Base-by-base conservation (phyloP, 352 stramenopile genomes). In the Pythium monospermum region DNA sequence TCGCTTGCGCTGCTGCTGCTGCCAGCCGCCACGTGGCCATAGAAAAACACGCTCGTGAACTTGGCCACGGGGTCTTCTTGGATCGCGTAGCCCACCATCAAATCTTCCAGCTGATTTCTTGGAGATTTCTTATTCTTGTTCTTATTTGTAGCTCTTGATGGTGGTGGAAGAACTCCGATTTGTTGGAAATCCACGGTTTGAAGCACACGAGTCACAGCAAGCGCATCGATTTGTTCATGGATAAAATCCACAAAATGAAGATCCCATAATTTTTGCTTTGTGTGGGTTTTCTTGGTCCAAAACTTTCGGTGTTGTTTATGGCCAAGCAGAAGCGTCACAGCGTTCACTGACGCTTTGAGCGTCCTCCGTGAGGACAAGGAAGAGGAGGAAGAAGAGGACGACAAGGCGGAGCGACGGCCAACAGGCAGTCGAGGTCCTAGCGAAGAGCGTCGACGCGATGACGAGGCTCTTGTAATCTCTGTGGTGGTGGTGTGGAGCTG, bases 1-100 rank as follows among this genome's bases (percentile, higher is more conserved):
- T 33, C 26, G 11, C 33, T 28, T 3, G 53, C 52, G 6, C 16
- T 10, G 18, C 25, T 19, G 15, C 18, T 18, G 11, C 21, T 25
- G 6, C 32, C 16, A 23, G n/a, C 22, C 12, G 45, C 18, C 15
- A 32, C 42, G 10, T 59, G 42, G 16, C 67, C 73, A 57, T 84
- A 80, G 48, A 87, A 84, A 54, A 85, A 87, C 16, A 87, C 48
- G 0, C 76, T 69, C 30, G 76, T 87, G 46, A 75, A 77, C 49
- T 85, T 70, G 11, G 73, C 71, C 30, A 69, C 57, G 18, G 63
- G 66, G 43, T 85, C 71, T 53, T 85, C 76, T 21, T 82, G 69
- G 4, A 85, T 49, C 21, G 83, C 71, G 45, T 87, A 87, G 16
- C 76, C 76, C 0, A 67, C 66, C 3, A 83, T 23, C 33, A 85